Evolutionary conservation across 306 rosid genomes (phyloP).

Genomic region (Cucurbita argyrosperma): DNA sequence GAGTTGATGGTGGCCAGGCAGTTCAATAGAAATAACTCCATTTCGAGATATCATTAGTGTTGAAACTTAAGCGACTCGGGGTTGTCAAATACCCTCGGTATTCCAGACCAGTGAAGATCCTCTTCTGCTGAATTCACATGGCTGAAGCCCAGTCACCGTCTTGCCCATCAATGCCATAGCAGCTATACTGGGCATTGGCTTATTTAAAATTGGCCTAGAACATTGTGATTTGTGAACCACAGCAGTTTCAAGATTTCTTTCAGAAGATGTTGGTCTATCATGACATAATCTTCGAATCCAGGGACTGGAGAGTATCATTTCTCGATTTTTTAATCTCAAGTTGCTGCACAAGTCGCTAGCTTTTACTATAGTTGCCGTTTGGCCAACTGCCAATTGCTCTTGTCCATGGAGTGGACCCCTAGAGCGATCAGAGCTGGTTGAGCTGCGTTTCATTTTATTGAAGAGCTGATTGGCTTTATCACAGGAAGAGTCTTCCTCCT

Average conservation of each 20-base stretch:
- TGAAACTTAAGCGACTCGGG: background rate
- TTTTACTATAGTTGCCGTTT: slow-evolving; percentile 9
- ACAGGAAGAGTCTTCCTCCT: slow-evolving; percentile 36
- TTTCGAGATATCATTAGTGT: background rate
- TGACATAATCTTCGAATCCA: slow-evolving; percentile 78
- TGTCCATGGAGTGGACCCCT: slow-evolving; percentile 14
- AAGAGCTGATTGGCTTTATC: slow-evolving; percentile 20
- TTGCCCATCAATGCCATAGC: slow-evolving; percentile 95
- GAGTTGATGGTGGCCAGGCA: background rate
- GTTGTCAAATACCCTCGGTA: slow-evolving; percentile 18
- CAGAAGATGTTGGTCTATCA: slow-evolving; percentile 13
- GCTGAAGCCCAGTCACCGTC: slow-evolving; percentile 34
- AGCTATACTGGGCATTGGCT: slow-evolving; percentile 73
- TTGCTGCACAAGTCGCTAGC: slow-evolving; percentile 19
- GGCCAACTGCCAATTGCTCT: slow-evolving; percentile 14
- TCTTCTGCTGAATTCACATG: slow-evolving; percentile 32
- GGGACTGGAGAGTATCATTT: slow-evolving; percentile 52
- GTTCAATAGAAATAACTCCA: background rate
- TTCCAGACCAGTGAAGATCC: slow-evolving; percentile 63
- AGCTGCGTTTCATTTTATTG: slow-evolving; percentile 16
- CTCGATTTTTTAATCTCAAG: slow-evolving; percentile 18
- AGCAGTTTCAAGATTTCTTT: slow-evolving; percentile 17
- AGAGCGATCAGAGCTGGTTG: slow-evolving; percentile 26
- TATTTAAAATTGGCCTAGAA: slow-evolving; percentile 15
- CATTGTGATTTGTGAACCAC: slow-evolving; percentile 23